Evolutionary conservation across 2,329 filamentous ascomycete genomes (phyloP).

Genomic region (Rugonectria rugulosa): DNA sequence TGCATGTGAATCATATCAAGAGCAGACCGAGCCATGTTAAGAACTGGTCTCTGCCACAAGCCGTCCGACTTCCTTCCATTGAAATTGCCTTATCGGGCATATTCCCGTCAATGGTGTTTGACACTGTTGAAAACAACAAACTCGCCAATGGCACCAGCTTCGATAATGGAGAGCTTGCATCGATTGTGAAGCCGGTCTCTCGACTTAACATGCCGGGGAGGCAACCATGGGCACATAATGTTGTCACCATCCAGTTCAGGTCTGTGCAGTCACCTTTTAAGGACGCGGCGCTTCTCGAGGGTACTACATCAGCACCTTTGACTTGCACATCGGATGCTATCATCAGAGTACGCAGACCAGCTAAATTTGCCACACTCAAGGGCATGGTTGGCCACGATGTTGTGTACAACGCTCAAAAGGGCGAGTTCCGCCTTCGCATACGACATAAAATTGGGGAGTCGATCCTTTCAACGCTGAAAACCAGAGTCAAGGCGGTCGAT

Average conservation of each 20-base stretch:
- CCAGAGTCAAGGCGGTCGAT: slow-evolving; percentile 71
- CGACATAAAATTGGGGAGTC: slow-evolving; percentile 65
- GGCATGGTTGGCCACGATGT: slow-evolving; percentile 67
- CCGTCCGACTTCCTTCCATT: slow-evolving; percentile 57
- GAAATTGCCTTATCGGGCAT: slow-evolving; percentile 58
- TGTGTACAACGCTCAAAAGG: slow-evolving; percentile 64
- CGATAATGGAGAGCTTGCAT: slow-evolving; percentile 30
- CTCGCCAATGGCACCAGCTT: slow-evolving; percentile 2
- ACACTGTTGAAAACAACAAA: slow-evolving; percentile 26
- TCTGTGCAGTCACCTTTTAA: slow-evolving; percentile 46
- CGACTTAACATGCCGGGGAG: slow-evolving; percentile 34
- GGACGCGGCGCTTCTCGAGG: slow-evolving; percentile 22
- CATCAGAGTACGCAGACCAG: slow-evolving; percentile 61
- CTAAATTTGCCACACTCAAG: slow-evolving; percentile 63
- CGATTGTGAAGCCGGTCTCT: slow-evolving; percentile 33
- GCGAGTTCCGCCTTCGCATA: slow-evolving; percentile 69
- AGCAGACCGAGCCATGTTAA: slow-evolving; percentile 44
- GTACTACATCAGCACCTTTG: slow-evolving; percentile 33
- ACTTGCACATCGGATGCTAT: slow-evolving; percentile 59
- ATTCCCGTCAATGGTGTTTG: slow-evolving; percentile 47
- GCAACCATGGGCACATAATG: slow-evolving; percentile 65
- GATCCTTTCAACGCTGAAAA: slow-evolving; percentile 64
- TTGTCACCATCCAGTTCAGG: slow-evolving; percentile 65
- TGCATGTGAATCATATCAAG: slow-evolving; percentile 55
- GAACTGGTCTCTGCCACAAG: slow-evolving; percentile 50